Evolutionary conservation across 768 basidiomycete genomes (phyloP), one percentile per base, ranked within the genome.

Genomic region (Suillus placidus): DNA sequence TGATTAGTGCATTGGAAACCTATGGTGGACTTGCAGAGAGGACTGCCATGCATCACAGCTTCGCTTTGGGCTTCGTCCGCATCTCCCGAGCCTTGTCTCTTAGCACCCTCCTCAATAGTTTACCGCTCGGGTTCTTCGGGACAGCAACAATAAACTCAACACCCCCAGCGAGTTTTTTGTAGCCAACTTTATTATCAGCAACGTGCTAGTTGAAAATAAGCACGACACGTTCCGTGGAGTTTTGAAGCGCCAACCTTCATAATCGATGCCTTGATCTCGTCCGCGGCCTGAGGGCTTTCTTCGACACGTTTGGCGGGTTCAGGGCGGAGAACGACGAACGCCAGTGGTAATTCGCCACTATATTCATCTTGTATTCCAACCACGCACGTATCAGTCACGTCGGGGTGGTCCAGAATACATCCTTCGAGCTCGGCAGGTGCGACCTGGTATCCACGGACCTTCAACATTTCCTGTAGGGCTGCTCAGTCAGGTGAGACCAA

Each of bases 71-170:
- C 12, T 56, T 66, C 23, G n/a, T 14, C 35, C 35, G 68, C 62
- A 63, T 14, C 30, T 35, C 64, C 51, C 79, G 81, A 2, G 86
- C 88, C 66, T 78, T 71, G 26, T 87, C 86, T 42, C 87, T 78
- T 30, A 89, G 73, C 13, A 87, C 75, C 37, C 87, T 83, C 55
- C 85, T 74, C 38, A 88, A 81, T 55, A 88, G 80, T 73, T 89
- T 89, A n/a, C 90, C 89, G 30, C 87, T 88, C 3, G 89, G 87
- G 69, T 88, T 90, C 80, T 88, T 90, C 3, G 89, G 90, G 47
- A 91, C 84, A 2, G 72, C 76, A 52, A 88, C 84, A 32, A 88
- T 80, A 64, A 90, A 86, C 67, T 87, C 85, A 5, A 91, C 80
- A 10, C 88, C 89, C 8, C 87, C 88, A 5, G 81, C 77, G 1